Percentiles rank a stretch among this genome's conserved stretches.
These are phyloP conservation scores for Geotrichum siamense DNA, from an alignment of 1,139 yeast species.

Conservation along the genomic window DNA sequence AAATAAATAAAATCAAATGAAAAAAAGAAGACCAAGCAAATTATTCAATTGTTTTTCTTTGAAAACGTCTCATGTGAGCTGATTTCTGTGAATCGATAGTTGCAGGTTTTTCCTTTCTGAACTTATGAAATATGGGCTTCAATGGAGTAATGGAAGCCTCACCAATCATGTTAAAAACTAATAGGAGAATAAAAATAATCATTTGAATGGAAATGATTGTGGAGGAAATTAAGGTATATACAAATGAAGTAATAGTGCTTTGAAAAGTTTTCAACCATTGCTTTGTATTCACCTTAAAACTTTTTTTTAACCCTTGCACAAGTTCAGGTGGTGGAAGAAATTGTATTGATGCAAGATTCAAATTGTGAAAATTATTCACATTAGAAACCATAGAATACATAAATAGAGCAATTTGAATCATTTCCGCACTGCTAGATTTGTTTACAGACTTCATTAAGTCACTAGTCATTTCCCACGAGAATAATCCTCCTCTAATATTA, in stretches of 20 bases:
- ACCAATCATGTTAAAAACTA: not conserved
- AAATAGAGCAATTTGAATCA: constrained; percentile 5
- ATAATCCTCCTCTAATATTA: constrained; percentile 25
- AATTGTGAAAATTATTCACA: not conserved
- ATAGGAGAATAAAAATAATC: not conserved
- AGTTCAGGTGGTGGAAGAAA: not conserved
- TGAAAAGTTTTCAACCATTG: not conserved
- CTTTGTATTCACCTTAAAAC: not conserved
- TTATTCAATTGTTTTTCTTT: not conserved
- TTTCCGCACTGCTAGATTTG: constrained; percentile 13
- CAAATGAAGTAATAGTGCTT: no score
- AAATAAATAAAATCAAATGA: no score
- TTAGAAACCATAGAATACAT: constrained; percentile 4
- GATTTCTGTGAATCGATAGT: no score
- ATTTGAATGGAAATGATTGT: no score
- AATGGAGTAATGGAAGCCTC: not conserved
- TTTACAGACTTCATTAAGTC: constrained; percentile 20
- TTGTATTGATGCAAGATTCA: not conserved
- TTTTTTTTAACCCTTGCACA: not conserved
- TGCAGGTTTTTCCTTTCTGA: not conserved
- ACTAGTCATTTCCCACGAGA: constrained; percentile 30
- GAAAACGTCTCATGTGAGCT: not conserved
- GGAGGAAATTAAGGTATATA: not conserved
- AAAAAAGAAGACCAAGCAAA: no score
- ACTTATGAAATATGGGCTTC: not conserved